phyloP scores from a whole-genome alignment of 2,329 filamentous ascomycete species.

The Verticillium isaacii region DNA sequence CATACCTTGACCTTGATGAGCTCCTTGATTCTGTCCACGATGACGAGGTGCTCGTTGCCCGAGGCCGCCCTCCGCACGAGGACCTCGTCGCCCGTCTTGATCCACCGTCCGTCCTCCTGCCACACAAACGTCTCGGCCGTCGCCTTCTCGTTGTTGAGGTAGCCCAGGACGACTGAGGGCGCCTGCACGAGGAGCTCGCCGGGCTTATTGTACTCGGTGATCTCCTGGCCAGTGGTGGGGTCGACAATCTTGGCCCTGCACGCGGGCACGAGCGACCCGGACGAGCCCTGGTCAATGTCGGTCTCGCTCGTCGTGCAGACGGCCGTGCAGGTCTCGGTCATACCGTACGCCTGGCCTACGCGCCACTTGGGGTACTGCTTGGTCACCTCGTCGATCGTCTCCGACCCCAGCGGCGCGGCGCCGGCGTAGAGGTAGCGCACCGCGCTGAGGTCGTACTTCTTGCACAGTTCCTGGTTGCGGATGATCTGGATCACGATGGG shows the following conservation, averaged over 20 bases:
- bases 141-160: constrained; percentile 80
- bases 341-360: constrained; percentile 69
- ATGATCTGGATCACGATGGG: constrained; percentile 74
- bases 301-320: constrained; percentile 50
- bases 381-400: constrained; percentile 59
- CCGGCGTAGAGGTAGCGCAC: constrained; percentile 64
- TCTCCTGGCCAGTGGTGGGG: constrained; percentile 58
- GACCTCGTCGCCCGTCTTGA: constrained; percentile 80
- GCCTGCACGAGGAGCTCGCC: constrained; percentile 79
- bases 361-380: constrained; percentile 59
- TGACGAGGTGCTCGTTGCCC: constrained; percentile 75
- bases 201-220: constrained; percentile 64
- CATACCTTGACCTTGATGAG: constrained; percentile 63
- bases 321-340: constrained; percentile 71
- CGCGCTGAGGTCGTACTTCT: constrained; percentile 65
- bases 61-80: constrained; percentile 55
- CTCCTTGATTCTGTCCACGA: constrained; percentile 71
- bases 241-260: constrained; percentile 60
- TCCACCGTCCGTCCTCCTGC: constrained; percentile 66
- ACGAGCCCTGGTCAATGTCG: constrained; percentile 65
- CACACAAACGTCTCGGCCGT: constrained; percentile 72
- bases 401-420: constrained; percentile 68
- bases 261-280: constrained; percentile 62
- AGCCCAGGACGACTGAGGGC: constrained; percentile 74
- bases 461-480: constrained; percentile 53